Evolutionary conservation across 2,329 filamentous ascomycete species (phyloP), one percentile per base, ranked within the genome.

Genomic region (Fusarium anguioides): DNA sequence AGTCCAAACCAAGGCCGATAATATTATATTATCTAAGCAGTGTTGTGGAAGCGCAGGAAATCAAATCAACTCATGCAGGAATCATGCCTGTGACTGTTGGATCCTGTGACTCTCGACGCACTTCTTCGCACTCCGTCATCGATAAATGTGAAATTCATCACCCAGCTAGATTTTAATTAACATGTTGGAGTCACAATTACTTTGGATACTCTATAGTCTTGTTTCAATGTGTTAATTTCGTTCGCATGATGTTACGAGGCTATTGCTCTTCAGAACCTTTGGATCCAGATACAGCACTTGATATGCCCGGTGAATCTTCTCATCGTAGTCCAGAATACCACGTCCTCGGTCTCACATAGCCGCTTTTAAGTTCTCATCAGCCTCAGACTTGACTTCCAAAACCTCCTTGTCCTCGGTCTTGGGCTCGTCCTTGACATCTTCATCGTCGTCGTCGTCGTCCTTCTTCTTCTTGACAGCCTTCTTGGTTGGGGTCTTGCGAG

Each of bases 401-500:
- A n/a, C 15, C 50, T 54, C 46, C 49, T 63, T 62, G 14, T 48
- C 53, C 24, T 57, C 54, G 8, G 44, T 29, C 46, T 68, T 55
- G 14, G 35, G 20, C 39, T 69, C 68, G 4, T 35, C 57, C 20
- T 70, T 69, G 7, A 60, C 60, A 21, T 75, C 69, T 14, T 73
- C 60, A 10, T 75, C 64, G 26, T 75, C 72, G 20, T 73, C 65
- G 11, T 64, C 61, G n/a, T 33, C 31, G 15, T 33, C 31, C 31
- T 33, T 17, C 31, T 33, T 33, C 31, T 33, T 33, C 31, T 33
- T 33, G 31, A n/a, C 31, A 17, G 69, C 68, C 66, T 75, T 75
- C 68, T 76, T 78, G 31, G 12, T 10, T 6, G 42, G 51, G 67
- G 74, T 76, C 74, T 78, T 79, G 39, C 72, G 72, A 0, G 74